Evolutionary conservation across 768 basidiomycete species (phyloP), one percentile per base, ranked within the genome.

Genomic region (Mycena filopes): DNA sequence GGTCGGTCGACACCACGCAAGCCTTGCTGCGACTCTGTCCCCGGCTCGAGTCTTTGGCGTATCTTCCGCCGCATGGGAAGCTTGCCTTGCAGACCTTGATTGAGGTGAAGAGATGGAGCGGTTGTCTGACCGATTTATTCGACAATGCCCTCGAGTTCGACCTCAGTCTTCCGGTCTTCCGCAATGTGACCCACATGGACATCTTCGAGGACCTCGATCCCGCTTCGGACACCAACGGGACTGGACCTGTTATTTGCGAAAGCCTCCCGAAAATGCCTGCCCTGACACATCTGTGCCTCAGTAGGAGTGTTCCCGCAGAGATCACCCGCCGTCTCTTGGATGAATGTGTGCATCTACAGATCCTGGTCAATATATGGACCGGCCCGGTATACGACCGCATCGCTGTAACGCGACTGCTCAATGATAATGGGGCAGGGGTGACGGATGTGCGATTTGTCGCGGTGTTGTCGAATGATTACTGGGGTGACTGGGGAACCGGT

Each of bases 221-320:
- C 36, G 9, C 5, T 15, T 9, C 7, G 33, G 33, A 36, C 9
- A 36, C 15, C 15, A 10, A 2, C 15, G 29, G 20, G 25, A 18
- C 20, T 25, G 3, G 5, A 36, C 16, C 20, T 4, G 38, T 2
- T 18, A 31, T 66, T 16, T 56, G n/a, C 20, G 16, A 33, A 1
- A 26, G 31, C 28, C 55, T 67, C 11, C 18, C 36, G 16, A 36
- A 43, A 7, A 46, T 66, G 33, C 65, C 54, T 13, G 54, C 45
- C 21, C 53, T 61, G n/a, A 60, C 65, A 20, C 65, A 61, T 42
- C 28, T 61, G 12, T 66, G 65, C 45, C 31, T 66, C 45, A 56
- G 41, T 28, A n/a, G 38, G 12, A 20, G 21, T 7, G 46, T 59
- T 2, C 23, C 4, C 4, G 31, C 20, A 4, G 12, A 23, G 1